A percentile compares a stretch with the other conserved stretches of the same genome.
These are phyloP conservation scores for Ramalina intermedia DNA, from an alignment of 495 filamentous ascomycete genomes.

Conservation along the genomic window DNA sequence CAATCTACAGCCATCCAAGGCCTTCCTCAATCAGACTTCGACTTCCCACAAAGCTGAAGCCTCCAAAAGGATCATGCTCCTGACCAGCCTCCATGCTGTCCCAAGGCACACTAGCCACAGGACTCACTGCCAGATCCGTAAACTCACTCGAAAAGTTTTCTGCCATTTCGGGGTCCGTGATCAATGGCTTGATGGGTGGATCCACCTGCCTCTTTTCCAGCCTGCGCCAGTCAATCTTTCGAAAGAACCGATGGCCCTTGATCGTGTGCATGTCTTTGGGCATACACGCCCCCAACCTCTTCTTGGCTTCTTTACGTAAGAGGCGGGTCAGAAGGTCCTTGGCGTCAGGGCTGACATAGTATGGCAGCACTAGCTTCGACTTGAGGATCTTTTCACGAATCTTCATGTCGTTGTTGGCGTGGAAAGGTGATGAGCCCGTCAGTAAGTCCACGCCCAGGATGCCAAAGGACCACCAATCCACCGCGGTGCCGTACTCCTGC, in stretches of 20 bases:
- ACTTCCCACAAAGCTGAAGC: conserved; percentile 90
- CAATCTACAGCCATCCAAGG: not conserved
- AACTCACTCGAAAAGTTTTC: conserved; percentile 91
- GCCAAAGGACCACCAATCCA: conserved; percentile 98
- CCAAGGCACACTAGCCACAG: conserved; percentile 33
- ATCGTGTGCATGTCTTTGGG: conserved; percentile 72
- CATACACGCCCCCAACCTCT: conserved; percentile 77
- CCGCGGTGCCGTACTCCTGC: conserved; percentile 75
- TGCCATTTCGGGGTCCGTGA: conserved; percentile 86
- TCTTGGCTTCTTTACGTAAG: conserved; percentile 77
- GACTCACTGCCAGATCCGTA: conserved; percentile 69
- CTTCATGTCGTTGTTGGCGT: conserved; percentile 77
- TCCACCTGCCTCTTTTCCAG: conserved; percentile 64
- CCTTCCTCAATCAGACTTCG: conserved; percentile 64
- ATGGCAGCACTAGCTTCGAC: conserved; percentile 73
- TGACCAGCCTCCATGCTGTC: conserved; percentile 16
- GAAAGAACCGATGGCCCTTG: conserved; percentile 92
- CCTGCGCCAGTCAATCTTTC: conserved; percentile 82
- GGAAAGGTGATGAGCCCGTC: conserved; percentile 80
- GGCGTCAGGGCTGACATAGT: conserved; percentile 75
- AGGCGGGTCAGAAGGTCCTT: conserved; percentile 85
- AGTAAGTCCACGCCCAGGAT: conserved; percentile 84
- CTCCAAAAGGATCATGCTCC: conserved; percentile 70
- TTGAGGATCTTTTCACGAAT: conserved; percentile 87
- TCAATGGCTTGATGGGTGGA: conserved; percentile 77